Evolutionary conservation across 2,329 filamentous ascomycete species (phyloP).

Genomic region (Periglandula ipomoeae): DNA sequence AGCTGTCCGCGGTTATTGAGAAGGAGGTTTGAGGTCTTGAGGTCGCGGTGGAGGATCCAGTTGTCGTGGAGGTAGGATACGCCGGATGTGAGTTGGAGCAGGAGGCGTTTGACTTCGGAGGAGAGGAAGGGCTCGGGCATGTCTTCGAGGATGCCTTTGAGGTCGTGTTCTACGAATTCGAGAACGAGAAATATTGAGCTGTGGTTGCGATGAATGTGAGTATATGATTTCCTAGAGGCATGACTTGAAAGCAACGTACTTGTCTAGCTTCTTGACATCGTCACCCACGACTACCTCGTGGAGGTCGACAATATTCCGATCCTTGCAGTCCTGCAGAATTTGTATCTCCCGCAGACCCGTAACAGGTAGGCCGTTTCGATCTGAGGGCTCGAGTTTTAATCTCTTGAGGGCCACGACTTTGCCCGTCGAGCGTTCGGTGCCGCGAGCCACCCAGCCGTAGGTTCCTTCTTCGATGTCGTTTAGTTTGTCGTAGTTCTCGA

Average conservation of each 20-base stretch:
- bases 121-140: conserved; percentile 91
- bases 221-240: neutral
- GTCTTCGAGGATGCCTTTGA: conserved; percentile 85
- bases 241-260: conserved; percentile 26
- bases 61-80: conserved; percentile 78
- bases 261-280: conserved; percentile 42
- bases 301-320: conserved; percentile 74
- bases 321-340: conserved; percentile 70
- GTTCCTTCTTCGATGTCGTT: conserved; percentile 98
- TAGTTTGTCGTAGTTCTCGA: conserved; percentile 82
- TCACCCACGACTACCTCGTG: conserved; percentile 78
- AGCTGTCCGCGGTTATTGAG: conserved; percentile 92
- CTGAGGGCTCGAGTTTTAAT: conserved; percentile 76
- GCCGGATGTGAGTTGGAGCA: conserved; percentile 73
- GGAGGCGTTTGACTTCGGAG: conserved; percentile 84
- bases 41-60: conserved; percentile 88
- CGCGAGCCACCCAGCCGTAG: conserved; percentile 89
- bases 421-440: conserved; percentile 62
- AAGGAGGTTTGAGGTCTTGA: conserved; percentile 89
- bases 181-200: conserved; percentile 83
- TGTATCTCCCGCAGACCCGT: conserved; percentile 92
- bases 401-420: conserved; percentile 87
- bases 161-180: conserved; percentile 95
- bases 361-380: conserved; percentile 71
- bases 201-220: conserved; percentile 6